Evolutionary conservation across 2,329 filamentous ascomycete genomes (phyloP).

Genomic region (Fusarium secorum): DNA sequence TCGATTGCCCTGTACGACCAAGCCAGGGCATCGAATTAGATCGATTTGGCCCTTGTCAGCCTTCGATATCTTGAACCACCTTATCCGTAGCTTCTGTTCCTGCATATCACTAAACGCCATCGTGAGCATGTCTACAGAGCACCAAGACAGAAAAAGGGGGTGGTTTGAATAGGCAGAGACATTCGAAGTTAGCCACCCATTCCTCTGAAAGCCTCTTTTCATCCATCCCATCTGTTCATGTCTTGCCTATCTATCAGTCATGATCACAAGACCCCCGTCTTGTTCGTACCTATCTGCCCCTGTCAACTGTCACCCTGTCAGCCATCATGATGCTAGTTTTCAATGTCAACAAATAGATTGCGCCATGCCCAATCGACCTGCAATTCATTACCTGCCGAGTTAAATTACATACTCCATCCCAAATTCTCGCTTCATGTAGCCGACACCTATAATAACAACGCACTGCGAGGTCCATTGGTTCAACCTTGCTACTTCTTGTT

Average conservation of each 20-base stretch:
- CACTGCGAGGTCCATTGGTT: background rate
- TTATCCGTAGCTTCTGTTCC: background rate
- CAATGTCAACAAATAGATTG: conserved; percentile 26
- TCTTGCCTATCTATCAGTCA: conserved; percentile 21
- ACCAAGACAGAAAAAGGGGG: conserved; percentile 19
- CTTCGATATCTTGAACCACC: conserved; percentile 5
- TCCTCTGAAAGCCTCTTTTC: conserved; percentile 1
- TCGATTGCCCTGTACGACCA: conserved; percentile 36
- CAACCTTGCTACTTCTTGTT: background rate
- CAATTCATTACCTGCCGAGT: background rate
- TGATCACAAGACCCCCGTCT: conserved; percentile 21
- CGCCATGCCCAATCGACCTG: background rate
- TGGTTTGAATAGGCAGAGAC: conserved; percentile 3
- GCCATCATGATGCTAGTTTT: conserved; percentile 17
- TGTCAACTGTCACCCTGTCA: conserved; percentile 32
- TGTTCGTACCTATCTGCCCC: conserved; percentile 29
- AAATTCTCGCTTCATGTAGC: background rate
- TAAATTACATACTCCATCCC: background rate
- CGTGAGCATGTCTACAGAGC: background rate
- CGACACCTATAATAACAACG: background rate
- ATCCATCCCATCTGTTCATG: conserved; percentile 14
- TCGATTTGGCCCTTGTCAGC: conserved; percentile 1
- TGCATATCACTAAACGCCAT: background rate
- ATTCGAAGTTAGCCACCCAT: background rate
- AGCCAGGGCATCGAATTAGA: conserved; percentile 19